Percentiles rank a stretch among this genome's conserved stretches.
phyloP scores from a whole-genome alignment of 495 filamentous ascomycete genomes.

The Cairneyella variabilis region DNA sequence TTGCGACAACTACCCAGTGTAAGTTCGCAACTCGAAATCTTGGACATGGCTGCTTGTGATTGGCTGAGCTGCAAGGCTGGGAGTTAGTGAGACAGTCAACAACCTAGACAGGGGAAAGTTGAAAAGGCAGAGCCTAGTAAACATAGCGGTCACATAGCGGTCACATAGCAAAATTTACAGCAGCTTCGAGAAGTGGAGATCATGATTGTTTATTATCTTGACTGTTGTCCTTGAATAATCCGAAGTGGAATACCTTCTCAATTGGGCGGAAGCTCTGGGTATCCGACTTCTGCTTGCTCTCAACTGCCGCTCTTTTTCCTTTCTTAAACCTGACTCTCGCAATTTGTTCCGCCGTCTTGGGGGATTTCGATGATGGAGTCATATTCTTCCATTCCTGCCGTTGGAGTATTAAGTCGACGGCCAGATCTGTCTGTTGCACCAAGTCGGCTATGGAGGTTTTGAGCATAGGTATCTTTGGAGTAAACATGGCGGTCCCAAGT shows the following conservation, averaged over 20 bases:
- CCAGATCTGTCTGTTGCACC: conserved; percentile 14
- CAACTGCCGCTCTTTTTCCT: too few species aligned
- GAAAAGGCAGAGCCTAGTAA: not conserved
- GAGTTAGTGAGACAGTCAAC: not conserved
- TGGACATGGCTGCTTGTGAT: conserved; percentile 5
- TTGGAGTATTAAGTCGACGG: conserved; percentile 8
- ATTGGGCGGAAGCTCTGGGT: too few species aligned
- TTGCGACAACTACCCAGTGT: conserved; percentile 19
- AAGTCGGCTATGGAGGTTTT: conserved; percentile 5
- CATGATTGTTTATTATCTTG: not conserved
- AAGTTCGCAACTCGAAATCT: conserved; percentile 9
- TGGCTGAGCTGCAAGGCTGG: conserved; percentile 17
- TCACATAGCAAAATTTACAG: not conserved
- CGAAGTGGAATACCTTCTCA: too few species aligned
- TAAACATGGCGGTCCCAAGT: conserved; percentile 13
- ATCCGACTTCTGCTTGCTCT: too few species aligned
- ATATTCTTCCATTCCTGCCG: not conserved
- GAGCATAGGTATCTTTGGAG: not conserved
- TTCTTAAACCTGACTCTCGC: not conserved
- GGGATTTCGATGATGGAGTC: too few species aligned
- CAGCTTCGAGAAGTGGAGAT: not conserved
- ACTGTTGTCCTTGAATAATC: not conserved
- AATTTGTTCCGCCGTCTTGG: too few species aligned
- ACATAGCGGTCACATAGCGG: too few species aligned
- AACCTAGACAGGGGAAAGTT: not conserved